A percentile compares a stretch with the other conserved stretches of the same genome.
These are phyloP conservation scores for Diplocarpon mali DNA, from an alignment of 2,329 filamentous ascomycete genomes.

Conservation along the genomic window DNA sequence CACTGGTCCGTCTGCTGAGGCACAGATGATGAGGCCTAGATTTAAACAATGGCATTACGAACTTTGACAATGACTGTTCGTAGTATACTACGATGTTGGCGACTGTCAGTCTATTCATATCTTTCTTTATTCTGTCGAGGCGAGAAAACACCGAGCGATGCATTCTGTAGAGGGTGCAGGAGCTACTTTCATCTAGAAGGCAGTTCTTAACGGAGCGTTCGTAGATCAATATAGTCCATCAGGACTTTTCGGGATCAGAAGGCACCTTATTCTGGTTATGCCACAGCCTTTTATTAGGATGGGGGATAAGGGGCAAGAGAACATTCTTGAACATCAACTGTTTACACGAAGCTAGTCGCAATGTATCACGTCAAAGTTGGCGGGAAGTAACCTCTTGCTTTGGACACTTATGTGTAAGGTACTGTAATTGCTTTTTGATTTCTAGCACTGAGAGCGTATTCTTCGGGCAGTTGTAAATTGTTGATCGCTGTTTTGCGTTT, in stretches of 20 bases:
- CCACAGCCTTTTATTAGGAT: conserved; percentile 25
- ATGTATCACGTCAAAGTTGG: too few relatives aligned
- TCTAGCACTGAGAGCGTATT: too few relatives aligned
- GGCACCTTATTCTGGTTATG: conserved; percentile 26
- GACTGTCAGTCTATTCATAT: background rate
- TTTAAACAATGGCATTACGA: conserved; percentile 6
- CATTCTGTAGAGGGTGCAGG: conserved; percentile 64
- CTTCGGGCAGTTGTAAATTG: too few relatives aligned
- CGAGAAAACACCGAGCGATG: conserved; percentile 49
- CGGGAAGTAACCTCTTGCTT: too few relatives aligned
- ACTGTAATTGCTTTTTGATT: too few relatives aligned
- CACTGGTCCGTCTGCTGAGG: conserved; percentile 9
- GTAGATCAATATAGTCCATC: conserved; percentile 34
- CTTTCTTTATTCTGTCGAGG: conserved; percentile 5
- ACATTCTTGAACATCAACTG: conserved; percentile 24
- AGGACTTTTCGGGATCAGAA: conserved; percentile 25
- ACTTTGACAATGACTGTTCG: background rate
- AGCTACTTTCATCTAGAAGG: conserved; percentile 55
- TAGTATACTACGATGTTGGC: background rate
- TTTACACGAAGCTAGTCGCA: too few relatives aligned
- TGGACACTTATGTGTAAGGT: too few relatives aligned
- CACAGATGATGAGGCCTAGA: conserved; percentile 12
- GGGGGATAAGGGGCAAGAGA: conserved; percentile 28
- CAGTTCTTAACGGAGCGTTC: conserved; percentile 77
- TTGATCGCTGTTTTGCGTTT: too few relatives aligned